Base-by-base conservation (phyloP, 495 filamentous ascomycete species). In the Penicillium malachiteum region DNA sequence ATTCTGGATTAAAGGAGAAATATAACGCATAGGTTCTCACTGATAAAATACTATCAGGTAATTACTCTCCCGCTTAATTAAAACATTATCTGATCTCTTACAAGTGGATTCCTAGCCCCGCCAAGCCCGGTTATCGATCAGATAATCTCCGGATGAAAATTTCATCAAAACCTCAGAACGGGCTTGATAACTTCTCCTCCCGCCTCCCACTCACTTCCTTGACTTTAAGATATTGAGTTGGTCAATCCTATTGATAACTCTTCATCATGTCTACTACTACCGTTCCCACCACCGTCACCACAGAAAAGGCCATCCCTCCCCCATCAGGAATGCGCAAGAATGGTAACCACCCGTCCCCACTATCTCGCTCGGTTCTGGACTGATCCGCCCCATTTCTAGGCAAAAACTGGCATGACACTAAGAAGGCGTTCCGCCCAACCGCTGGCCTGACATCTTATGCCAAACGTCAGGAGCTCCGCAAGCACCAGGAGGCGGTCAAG, bases 401-500 rank as follows among this genome's bases (percentile, higher is more conserved):
- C 57, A 97, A 97, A 75, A 87, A 95, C 79, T 98, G 94, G 94
- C 91, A 96, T 71, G 70, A 78, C 37, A 74, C 81, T 17, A 90
- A 88, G 66, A 86, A 86, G 49, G 84, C 93, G n/a, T 97, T 98
- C 71, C 90, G 94, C 7, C 93, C 90, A 3, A 85, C 71, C 39
- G 81, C 85, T 7, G 89, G 89, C 26, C 75, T 90, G 62, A 89
- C 82, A 13, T 84, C 90, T 0, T 98, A 88, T 68, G 84, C 86
- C 56, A 84, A 91, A 67, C 86, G 93, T 37, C 70, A 82, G 33
- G 84, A 83, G 60, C 70, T 80, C 37, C 81, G 87, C 48, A 82
- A 82, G 51, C 81, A 85, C 7, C 75, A 86, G 52, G 79, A 85
- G 1, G 83, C 87, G 3, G 82, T 87, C 56, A 98, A 96, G 75